Evolutionary conservation across 2,329 filamentous ascomycete genomes (phyloP).

Genomic region (Colletotrichum lentis): DNA sequence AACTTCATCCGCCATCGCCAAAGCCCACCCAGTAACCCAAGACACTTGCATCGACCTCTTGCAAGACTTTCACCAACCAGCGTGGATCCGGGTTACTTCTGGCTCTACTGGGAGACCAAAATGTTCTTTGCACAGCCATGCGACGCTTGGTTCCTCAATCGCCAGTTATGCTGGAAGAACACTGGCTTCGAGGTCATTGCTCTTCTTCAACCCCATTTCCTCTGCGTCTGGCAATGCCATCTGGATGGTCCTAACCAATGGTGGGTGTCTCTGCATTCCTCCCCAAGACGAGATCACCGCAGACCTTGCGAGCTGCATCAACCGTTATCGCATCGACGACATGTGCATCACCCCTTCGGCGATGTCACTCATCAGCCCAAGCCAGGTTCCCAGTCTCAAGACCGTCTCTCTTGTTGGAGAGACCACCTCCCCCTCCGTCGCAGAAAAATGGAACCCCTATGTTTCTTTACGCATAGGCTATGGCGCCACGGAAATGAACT

Average conservation of each 20-base stretch:
- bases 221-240: slow-evolving; percentile 13
- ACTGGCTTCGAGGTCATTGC: slow-evolving; percentile 7
- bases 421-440: background rate
- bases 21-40: background rate
- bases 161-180: slow-evolving; percentile 17
- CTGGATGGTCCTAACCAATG: slow-evolving; percentile 6
- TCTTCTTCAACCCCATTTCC: slow-evolving; percentile 16
- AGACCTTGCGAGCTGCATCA: slow-evolving; percentile 19
- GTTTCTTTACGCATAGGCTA: slow-evolving; percentile 12
- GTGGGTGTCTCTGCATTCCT: slow-evolving; percentile 8
- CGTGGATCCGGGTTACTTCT: slow-evolving; percentile 12
- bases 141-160: background rate
- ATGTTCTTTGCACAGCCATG: slow-evolving; percentile 5
- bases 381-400: slow-evolving; percentile 6
- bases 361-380: slow-evolving; percentile 12
- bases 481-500: slow-evolving; percentile 18
- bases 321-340: slow-evolving; percentile 9
- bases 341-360: slow-evolving; percentile 8
- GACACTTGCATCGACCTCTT: slow-evolving; percentile 1
- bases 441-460: slow-evolving; percentile 5
- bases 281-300: slow-evolving; percentile 3
- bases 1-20: background rate
- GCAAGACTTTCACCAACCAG: slow-evolving; percentile 9
- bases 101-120: slow-evolving; percentile 12
- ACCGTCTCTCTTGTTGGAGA: slow-evolving; percentile 13